phyloP scores from a whole-genome alignment of 1,139 yeast species.

The Geotrichum aggregatum region DNA sequence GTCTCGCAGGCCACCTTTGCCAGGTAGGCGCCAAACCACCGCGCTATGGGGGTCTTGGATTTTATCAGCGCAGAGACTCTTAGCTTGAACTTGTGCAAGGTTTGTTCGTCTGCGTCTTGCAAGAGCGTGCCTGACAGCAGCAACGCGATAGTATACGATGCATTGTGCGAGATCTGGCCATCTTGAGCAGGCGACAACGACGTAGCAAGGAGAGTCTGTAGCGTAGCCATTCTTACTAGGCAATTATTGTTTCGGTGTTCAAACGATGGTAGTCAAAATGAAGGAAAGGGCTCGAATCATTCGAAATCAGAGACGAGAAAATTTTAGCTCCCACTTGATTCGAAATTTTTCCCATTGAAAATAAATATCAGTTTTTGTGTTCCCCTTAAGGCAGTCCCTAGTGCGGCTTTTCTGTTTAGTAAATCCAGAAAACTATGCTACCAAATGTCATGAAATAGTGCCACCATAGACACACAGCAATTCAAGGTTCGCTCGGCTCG shows the following conservation, averaged over 20 bases:
- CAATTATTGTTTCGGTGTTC: neutral
- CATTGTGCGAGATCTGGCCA: conserved; percentile 21
- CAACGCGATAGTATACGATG: conserved; percentile 23
- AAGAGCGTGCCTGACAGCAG: conserved; percentile 25
- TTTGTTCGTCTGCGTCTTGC: conserved; percentile 28
- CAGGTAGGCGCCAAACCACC: conserved; percentile 38
- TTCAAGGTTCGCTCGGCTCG: too few relatives aligned
- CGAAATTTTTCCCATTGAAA: too few relatives aligned
- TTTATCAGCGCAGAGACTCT: conserved; percentile 40
- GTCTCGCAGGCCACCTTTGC: conserved; percentile 31
- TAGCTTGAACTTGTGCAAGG: conserved; percentile 37
- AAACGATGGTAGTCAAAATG: neutral
- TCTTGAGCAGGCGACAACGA: conserved; percentile 27
- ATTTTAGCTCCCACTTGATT: too few relatives aligned
- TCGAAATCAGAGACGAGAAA: too few relatives aligned
- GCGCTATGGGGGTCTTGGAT: conserved; percentile 31
- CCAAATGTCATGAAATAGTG: too few relatives aligned
- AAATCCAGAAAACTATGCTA: too few relatives aligned
- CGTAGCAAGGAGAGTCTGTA: conserved; percentile 25
- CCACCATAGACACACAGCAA: too few relatives aligned
- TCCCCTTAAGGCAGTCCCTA: too few relatives aligned
- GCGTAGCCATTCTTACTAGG: conserved; percentile 21
- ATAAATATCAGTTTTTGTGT: too few relatives aligned
- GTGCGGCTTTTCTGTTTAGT: too few relatives aligned
- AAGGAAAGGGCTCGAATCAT: too few relatives aligned